phyloP scores from a whole-genome alignment of 1,139 yeast genomes.

The Pneumocystis jirovecii region DNA sequence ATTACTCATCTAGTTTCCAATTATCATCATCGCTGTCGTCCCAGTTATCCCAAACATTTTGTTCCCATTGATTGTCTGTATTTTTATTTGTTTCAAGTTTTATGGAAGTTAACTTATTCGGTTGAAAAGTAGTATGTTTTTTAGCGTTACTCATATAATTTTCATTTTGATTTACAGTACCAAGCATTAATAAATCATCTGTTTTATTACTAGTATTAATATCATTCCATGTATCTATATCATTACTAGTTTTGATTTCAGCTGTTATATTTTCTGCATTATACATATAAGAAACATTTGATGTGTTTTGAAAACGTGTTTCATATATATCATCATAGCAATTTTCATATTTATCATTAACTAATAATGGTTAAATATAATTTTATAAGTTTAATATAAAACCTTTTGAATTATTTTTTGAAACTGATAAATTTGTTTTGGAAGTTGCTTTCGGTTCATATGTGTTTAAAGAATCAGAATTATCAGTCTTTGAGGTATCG shows the following conservation, averaged over 20 bases:
- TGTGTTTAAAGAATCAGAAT: background rate
- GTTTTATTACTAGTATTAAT: background rate
- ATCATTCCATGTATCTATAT: background rate
- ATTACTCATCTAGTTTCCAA: background rate
- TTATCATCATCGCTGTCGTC: background rate
- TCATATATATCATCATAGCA: background rate
- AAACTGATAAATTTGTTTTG: background rate
- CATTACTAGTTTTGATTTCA: background rate
- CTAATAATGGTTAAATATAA: background rate
- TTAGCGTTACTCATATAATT: background rate
- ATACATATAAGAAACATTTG: background rate
- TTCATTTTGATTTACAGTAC: background rate
- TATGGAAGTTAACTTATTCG: background rate
- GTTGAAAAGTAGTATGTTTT: background rate
- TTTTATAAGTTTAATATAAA: background rate
- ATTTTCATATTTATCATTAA: background rate
- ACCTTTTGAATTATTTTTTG: background rate
- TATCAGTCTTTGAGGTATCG: background rate
- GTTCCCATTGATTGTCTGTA: background rate
- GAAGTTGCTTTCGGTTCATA: background rate
- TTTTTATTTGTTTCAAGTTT: background rate
- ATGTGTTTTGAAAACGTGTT: background rate
- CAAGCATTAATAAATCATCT: background rate
- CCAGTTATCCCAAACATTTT: background rate
- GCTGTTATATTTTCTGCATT: background rate